Conservation (phyloP, 805 yeast species). For the Cyberlindnera japonica region DNA sequence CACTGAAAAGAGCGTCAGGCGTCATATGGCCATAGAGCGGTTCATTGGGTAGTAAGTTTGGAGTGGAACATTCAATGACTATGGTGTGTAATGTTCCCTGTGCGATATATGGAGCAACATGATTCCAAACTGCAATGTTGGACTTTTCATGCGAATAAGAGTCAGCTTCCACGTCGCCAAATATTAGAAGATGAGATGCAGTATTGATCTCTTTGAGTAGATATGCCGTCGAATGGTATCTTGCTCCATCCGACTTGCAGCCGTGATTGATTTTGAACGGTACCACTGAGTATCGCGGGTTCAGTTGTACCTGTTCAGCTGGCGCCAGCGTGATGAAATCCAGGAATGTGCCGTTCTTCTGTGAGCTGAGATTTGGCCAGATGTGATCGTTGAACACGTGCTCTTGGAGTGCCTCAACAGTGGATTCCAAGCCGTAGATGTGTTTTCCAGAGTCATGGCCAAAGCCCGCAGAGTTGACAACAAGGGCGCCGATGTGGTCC, state of each 20-base stretch:
- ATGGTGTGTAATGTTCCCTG: conserved; percentile 46
- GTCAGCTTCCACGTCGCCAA: conserved; percentile 87
- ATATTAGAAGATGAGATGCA: conserved; percentile 46
- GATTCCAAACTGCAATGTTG: conserved; percentile 50
- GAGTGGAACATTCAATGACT: conserved; percentile 74
- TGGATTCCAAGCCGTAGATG: conserved; percentile 50
- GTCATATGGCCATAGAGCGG: conserved; percentile 78
- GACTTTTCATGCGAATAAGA: conserved; percentile 35
- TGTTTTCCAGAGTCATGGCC: conserved; percentile 32
- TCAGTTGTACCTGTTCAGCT: conserved; percentile 6
- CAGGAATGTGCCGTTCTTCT: conserved; percentile 27
- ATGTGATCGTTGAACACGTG: conserved; percentile 68
- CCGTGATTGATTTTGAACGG: conserved; percentile 42
- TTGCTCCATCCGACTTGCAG: conserved; percentile 26
- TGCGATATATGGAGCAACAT: conserved; percentile 44
- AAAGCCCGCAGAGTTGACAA: conserved; percentile 66
- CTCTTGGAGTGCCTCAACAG: conserved; percentile 47
- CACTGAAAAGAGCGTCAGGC: conserved; percentile 58
- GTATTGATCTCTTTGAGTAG: conserved; percentile 40
- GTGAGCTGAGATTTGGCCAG: conserved; percentile 67
- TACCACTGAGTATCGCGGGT: conserved; percentile 23
- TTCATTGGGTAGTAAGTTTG: conserved; percentile 39
- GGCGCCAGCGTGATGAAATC: conserved; percentile 17
- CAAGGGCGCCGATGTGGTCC: conserved; percentile 71
- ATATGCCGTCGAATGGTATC: conserved; percentile 52